These are phyloP conservation scores for Amauroascus niger DNA, from an alignment of 2,329 filamentous ascomycete species.

Conservation along the genomic window DNA sequence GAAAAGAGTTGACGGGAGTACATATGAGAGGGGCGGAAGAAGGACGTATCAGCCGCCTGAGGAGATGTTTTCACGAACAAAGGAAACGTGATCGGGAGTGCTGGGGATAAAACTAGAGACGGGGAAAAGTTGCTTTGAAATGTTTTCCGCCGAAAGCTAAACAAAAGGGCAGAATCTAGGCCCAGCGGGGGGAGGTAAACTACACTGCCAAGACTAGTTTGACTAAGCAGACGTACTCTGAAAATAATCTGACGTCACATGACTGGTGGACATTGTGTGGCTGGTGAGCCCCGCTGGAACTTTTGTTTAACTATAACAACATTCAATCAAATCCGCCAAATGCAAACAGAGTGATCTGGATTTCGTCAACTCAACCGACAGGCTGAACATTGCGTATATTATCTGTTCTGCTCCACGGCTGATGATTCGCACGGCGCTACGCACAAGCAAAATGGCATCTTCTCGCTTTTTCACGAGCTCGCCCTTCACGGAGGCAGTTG, in stretches of 20 bases:
- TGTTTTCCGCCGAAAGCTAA: too few relatives aligned
- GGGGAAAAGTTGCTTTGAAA: too few relatives aligned
- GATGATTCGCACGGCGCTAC: slow-evolving; percentile 15
- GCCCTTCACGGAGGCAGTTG: slow-evolving; percentile 59
- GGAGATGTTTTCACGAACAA: not conserved
- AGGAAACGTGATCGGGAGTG: not conserved
- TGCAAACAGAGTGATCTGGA: too few relatives aligned
- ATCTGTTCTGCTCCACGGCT: not conserved
- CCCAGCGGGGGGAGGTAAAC: too few relatives aligned
- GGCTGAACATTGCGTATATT: not conserved
- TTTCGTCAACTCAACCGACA: not conserved
- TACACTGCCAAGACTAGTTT: too few relatives aligned
- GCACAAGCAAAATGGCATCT: slow-evolving; percentile 15
- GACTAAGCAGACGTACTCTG: too few relatives aligned
- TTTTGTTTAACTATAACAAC: too few relatives aligned
- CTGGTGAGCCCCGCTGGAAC: too few relatives aligned
- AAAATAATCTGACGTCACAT: not conserved
- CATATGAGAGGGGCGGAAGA: slow-evolving; percentile 14
- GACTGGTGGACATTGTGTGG: too few relatives aligned
- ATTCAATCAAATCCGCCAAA: too few relatives aligned
- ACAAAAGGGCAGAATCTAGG: too few relatives aligned
- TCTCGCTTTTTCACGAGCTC: slow-evolving; percentile 32
- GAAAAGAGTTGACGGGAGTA: slow-evolving; percentile 13
- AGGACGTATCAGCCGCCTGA: not conserved
- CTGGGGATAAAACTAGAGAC: too few relatives aligned